Conservation (phyloP, 2,329 filamentous ascomycete species). For the Trichoderma lentiforme region DNA sequence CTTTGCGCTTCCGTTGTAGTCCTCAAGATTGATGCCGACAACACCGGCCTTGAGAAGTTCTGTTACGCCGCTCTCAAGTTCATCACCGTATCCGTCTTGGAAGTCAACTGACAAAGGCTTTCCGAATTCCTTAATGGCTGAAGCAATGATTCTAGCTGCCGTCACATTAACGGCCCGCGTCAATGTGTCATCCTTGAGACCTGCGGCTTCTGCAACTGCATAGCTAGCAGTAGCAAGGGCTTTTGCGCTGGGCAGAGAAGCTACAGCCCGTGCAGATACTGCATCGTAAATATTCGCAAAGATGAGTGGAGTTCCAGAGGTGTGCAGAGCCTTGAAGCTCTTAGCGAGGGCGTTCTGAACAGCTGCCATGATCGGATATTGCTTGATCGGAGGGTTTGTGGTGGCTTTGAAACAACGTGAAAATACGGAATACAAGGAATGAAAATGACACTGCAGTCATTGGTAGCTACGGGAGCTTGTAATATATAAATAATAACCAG, state of each 20-base stretch:
- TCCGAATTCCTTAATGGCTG: neutral
- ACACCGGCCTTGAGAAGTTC: neutral
- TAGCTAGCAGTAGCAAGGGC: slow-evolving; percentile 5
- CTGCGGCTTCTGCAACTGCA: slow-evolving; percentile 6
- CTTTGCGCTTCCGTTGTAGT: slow-evolving; percentile 1
- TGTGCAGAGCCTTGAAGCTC: neutral
- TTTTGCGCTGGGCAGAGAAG: neutral
- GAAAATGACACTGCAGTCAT: neutral
- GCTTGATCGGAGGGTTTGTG: neutral
- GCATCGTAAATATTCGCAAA: slow-evolving; percentile 1
- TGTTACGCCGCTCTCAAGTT: neutral
- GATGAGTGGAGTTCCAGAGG: neutral
- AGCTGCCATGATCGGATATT: neutral
- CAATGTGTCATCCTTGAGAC: neutral
- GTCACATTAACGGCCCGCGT: neutral
- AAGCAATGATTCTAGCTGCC: neutral
- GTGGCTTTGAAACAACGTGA: neutral
- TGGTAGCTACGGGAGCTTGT: neutral
- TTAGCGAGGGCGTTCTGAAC: neutral
- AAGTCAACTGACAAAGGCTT: slow-evolving; percentile 6
- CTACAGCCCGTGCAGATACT: slow-evolving; percentile 4
- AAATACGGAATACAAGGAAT: neutral
- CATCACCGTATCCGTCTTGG: slow-evolving; percentile 8
- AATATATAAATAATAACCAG: neutral
- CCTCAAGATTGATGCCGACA: slow-evolving; percentile 9